These are phyloP conservation scores for Termitomyces sp. DNA, from an alignment of 768 basidiomycete genomes.

Conservation along the genomic window DNA sequence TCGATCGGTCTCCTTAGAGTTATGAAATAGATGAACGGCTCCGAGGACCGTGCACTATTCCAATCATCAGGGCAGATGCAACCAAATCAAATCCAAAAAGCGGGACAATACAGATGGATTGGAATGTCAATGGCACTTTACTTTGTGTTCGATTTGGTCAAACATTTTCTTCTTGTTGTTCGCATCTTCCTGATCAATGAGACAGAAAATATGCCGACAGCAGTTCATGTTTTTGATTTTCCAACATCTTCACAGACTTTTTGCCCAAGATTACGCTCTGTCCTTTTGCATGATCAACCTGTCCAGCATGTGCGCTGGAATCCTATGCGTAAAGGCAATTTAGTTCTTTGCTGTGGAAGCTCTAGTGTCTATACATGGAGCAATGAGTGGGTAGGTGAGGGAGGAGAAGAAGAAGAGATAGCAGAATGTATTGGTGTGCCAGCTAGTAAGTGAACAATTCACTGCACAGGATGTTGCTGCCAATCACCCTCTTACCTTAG, in stretches of 20 bases:
- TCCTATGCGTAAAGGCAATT: conserved; percentile 68
- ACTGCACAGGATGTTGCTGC: conserved; percentile 9
- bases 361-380: conserved; percentile 76
- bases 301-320: conserved; percentile 77
- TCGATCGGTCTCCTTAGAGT: not conserved
- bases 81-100: conserved; percentile 61
- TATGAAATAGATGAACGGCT: conserved; percentile 54
- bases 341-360: conserved; percentile 63
- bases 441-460: conserved; percentile 50
- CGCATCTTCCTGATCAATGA: not conserved
- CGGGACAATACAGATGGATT: conserved; percentile 70
- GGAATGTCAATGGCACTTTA: conserved; percentile 73
- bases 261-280: conserved; percentile 55
- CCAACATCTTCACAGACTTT: conserved; percentile 54
- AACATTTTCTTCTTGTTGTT: not conserved
- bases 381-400: conserved; percentile 70
- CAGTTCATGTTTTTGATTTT: conserved; percentile 69
- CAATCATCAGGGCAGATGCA: conserved; percentile 45
- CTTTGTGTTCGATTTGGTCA: conserved; percentile 72
- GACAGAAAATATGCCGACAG: conserved; percentile 57
- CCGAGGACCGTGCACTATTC: conserved; percentile 48
- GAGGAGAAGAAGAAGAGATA: conserved; percentile 61
- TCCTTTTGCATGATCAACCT: conserved; percentile 60
- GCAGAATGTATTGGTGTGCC: conserved; percentile 91
- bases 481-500: conserved; percentile 27